These are phyloP conservation scores for Calamus simplicifolius DNA, from an alignment of 176 grass and related monocot genomes.

Conservation along the genomic window DNA sequence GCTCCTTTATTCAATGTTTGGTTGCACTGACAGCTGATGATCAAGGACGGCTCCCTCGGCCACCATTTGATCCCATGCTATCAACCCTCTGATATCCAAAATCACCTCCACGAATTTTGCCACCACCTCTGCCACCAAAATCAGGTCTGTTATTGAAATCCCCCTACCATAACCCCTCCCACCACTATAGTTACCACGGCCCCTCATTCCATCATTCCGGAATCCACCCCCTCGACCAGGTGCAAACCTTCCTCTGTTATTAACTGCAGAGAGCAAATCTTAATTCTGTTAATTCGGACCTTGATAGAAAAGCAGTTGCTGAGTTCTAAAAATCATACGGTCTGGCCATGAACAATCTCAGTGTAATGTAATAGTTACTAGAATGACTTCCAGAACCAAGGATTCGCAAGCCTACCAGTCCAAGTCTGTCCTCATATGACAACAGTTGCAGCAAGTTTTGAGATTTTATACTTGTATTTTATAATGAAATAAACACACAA, in stretches of 20 bases:
- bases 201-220: conserved; percentile 1
- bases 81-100: conserved; percentile 72
- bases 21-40: conserved; percentile 25
- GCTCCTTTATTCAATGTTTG: conserved; percentile 11
- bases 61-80: conserved; percentile 26
- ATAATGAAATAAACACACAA: no score
- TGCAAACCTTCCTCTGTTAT: conserved; percentile 8
- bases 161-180: conserved; percentile 25
- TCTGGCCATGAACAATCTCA: no score
- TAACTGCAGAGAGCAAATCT: neutral
- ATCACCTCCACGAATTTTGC: conserved; percentile 45
- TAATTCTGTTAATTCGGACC: conserved; percentile 2
- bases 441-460: no score
- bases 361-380: no score
- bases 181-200: neutral
- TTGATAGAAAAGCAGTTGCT: no score
- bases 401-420: no score
- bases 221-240: conserved; percentile 1
- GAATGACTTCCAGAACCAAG: no score
- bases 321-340: no score
- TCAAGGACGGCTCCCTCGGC: conserved; percentile 31
- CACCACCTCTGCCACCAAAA: conserved; percentile 53
- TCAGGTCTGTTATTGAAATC: conserved; percentile 49
- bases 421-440: no score
- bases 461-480: no score